Evolutionary conservation across 2,329 filamentous ascomycete genomes (phyloP).

Genomic region (Periconia sp.): DNA sequence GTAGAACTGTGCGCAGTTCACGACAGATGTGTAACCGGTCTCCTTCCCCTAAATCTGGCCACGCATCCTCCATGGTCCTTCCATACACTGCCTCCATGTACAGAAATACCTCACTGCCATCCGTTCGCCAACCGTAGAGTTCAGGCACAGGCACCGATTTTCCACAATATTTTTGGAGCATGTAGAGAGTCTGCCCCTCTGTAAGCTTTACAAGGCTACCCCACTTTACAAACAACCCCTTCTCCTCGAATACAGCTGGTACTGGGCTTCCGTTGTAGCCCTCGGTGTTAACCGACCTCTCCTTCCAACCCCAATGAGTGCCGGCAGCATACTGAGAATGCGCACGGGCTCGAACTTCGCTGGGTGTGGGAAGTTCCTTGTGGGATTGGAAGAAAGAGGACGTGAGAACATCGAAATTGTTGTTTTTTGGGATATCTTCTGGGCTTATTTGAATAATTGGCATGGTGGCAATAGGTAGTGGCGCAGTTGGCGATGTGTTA

Average conservation of each 20-base stretch:
- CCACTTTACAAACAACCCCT: constrained; percentile 40
- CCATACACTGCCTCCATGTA: constrained; percentile 39
- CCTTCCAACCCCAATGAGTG: constrained; percentile 11
- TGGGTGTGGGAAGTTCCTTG: constrained; percentile 10
- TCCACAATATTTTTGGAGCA: constrained; percentile 18
- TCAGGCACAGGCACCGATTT: constrained; percentile 39
- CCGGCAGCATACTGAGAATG: constrained; percentile 12
- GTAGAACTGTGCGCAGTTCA: constrained; percentile 16
- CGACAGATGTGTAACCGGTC: constrained; percentile 10
- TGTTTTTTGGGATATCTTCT: constrained; percentile 2
- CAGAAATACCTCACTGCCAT: constrained; percentile 30
- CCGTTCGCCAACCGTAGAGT: constrained; percentile 41
- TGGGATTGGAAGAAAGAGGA: constrained; percentile 16
- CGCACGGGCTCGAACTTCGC: constrained; percentile 15
- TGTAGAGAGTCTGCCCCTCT: constrained; percentile 38
- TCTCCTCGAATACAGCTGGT: constrained; percentile 29
- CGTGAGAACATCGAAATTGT: constrained; percentile 10
- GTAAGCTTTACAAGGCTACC: constrained; percentile 23
- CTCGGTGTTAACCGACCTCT: constrained; percentile 2
- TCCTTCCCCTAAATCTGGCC: constrained; percentile 21
- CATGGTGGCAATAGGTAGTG: not conserved
- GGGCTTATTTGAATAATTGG: not conserved
- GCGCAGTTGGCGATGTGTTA: not conserved
- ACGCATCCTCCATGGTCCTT: constrained; percentile 27
- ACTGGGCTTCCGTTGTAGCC: constrained; percentile 12